Evolutionary conservation across 169 alveolate species (phyloP).

Genomic region (Eimeria praecox): DNA sequence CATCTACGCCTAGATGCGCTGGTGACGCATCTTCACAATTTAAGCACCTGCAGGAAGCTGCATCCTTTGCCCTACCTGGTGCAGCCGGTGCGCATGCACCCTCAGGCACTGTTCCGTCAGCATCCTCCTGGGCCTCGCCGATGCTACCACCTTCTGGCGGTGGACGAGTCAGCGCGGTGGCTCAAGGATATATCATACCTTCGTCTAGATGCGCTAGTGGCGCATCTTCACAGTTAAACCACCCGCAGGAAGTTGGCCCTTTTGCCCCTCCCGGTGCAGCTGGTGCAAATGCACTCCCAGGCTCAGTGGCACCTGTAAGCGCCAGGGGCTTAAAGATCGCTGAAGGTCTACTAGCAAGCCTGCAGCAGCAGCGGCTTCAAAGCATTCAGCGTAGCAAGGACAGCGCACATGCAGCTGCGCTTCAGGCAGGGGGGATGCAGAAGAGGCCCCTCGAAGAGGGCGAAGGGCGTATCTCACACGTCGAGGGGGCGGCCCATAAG

Average conservation of each 20-base stretch:
- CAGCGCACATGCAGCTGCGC: neutral
- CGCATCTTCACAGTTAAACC: too few species aligned
- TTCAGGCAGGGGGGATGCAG: neutral
- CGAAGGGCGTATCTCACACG: neutral
- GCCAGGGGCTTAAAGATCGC: neutral
- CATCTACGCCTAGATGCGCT: neutral
- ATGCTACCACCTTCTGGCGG: too few species aligned
- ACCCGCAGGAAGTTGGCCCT: too few species aligned
- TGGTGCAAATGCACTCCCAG: neutral
- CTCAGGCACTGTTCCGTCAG: neutral
- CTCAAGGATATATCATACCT: too few species aligned
- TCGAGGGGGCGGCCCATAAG: neutral
- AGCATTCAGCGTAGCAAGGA: neutral
- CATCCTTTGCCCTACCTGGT: neutral
- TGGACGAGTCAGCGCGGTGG: too few species aligned
- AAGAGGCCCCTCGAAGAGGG: neutral
- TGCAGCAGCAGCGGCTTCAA: neutral
- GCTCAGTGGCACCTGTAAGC: neutral
- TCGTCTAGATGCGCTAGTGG: too few species aligned
- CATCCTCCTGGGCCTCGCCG: neutral
- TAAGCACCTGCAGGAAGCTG: neutral
- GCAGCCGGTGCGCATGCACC: neutral
- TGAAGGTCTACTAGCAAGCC: neutral
- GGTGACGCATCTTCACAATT: neutral
- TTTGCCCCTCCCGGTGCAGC: too few species aligned